phyloP scores from a whole-genome alignment of 345 rosid genomes.

The Chamaenerion angustifolium region DNA sequence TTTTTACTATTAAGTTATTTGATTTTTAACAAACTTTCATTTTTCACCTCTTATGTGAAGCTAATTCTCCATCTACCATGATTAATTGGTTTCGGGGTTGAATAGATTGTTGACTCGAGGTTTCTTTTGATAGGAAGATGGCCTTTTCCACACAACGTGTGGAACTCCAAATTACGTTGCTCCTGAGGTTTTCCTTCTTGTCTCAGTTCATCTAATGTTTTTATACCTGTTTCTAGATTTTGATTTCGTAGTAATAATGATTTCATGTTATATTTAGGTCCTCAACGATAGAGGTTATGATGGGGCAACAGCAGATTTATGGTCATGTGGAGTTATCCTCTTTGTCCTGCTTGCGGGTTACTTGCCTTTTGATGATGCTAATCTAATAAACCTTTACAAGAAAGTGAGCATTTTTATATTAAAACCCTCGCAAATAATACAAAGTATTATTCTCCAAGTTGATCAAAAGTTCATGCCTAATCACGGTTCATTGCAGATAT shows the following conservation, averaged over 20 bases:
- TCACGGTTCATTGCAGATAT: conserved; percentile 35
- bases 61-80: too few species aligned
- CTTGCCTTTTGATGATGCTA: conserved; percentile 98
- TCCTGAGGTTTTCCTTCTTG: conserved; percentile 58
- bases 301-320: conserved; percentile 91
- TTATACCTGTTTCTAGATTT: background rate
- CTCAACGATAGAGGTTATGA: conserved; percentile 91
- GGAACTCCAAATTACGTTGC: conserved; percentile 99
- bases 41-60: too few species aligned
- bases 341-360: conserved; percentile 95
- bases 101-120: background rate
- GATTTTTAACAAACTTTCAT: background rate
- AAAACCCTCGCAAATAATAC: background rate
- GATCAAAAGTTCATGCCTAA: conserved; percentile 9
- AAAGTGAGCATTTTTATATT: conserved; percentile 53
- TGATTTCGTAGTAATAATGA: background rate
- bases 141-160: conserved; percentile 91
- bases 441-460: conserved; percentile 6
- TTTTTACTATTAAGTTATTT: background rate
- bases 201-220: background rate
- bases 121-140: conserved; percentile 57
- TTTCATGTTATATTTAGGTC: conserved; percentile 38
- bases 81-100: conserved; percentile 8
- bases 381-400: conserved; percentile 84
- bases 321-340: conserved; percentile 98